phyloP scores from a whole-genome alignment of 2,329 filamentous ascomycete species.

The Diaporthe ampelina region DNA sequence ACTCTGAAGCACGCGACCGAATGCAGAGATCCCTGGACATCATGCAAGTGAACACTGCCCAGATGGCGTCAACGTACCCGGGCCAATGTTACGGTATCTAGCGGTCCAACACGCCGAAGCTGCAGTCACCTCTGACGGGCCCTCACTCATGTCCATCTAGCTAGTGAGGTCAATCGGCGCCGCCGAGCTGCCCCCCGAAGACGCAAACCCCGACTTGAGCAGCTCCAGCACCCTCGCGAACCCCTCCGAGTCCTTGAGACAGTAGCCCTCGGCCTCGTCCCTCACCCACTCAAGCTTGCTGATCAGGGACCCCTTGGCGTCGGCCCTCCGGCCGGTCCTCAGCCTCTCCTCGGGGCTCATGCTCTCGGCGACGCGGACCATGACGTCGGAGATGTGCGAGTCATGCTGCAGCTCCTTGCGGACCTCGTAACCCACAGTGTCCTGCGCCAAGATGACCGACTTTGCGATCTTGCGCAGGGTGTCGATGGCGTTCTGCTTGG shows the following conservation, averaged over 20 bases:
- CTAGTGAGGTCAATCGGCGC: conserved; percentile 20
- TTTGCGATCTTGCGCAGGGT: conserved; percentile 41
- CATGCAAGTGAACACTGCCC: neutral
- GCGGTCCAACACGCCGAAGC: neutral
- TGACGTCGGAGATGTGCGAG: conserved; percentile 29
- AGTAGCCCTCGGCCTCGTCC: neutral
- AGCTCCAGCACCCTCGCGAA: conserved; percentile 20
- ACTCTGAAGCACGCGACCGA: no score
- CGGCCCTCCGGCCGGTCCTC: neutral
- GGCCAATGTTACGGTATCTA: neutral
- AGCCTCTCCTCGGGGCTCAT: conserved; percentile 35
- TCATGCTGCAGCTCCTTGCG: conserved; percentile 25
- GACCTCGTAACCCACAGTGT: conserved; percentile 30
- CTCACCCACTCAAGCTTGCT: conserved; percentile 29
- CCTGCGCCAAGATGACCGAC: conserved; percentile 25
- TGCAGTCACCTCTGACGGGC: neutral
- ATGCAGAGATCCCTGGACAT: neutral
- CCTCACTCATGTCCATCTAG: neutral
- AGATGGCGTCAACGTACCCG: no score
- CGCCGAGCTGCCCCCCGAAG: neutral
- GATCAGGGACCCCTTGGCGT: conserved; percentile 7
- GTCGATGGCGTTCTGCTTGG: conserved; percentile 39
- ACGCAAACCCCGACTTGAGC: conserved; percentile 4
- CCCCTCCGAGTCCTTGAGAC: neutral
- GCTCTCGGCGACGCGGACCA: conserved; percentile 22